These are phyloP conservation scores for Lagenaria siceraria DNA, from an alignment of 306 rosid species.

Conservation along the genomic window DNA sequence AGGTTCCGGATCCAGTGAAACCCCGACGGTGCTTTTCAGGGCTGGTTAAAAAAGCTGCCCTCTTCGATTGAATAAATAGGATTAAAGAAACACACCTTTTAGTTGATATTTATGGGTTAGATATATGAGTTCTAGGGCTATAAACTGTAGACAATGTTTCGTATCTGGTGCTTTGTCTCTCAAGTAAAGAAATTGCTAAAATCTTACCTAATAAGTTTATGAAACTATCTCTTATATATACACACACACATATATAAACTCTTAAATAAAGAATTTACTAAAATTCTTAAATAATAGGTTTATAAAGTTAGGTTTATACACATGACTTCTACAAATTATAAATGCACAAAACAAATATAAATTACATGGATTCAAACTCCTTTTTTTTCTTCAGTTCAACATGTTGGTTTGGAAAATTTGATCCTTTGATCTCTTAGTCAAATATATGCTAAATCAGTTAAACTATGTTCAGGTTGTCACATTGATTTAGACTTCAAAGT, in stretches of 20 bases:
- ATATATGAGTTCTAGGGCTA: not conserved
- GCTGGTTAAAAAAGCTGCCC: not conserved
- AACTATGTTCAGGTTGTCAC: too few relatives aligned
- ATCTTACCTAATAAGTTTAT: not conserved
- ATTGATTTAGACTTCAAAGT: not conserved
- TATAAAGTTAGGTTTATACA: too few relatives aligned
- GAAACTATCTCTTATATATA: not conserved
- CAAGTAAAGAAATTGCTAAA: not conserved
- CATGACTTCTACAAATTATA: not conserved
- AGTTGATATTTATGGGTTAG: not conserved
- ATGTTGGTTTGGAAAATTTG: too few relatives aligned
- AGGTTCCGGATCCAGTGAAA: not conserved
- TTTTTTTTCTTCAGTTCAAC: too few relatives aligned
- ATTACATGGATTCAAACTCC: not conserved
- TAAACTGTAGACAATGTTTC: not conserved
- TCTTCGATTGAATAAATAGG: not conserved
- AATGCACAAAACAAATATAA: not conserved
- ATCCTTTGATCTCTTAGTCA: too few relatives aligned
- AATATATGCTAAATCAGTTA: too few relatives aligned
- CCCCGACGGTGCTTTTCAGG: not conserved
- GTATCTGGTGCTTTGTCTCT: not conserved
- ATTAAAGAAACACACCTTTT: not conserved
- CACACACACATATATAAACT: not conserved
- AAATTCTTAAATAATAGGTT: too few relatives aligned
- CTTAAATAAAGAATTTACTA: too few relatives aligned